A percentile compares a stretch with the other conserved stretches of the same genome.
Evolutionary conservation across 208 protist genomes (phyloP).

Genomic region (Trichomonas tenax): DNA sequence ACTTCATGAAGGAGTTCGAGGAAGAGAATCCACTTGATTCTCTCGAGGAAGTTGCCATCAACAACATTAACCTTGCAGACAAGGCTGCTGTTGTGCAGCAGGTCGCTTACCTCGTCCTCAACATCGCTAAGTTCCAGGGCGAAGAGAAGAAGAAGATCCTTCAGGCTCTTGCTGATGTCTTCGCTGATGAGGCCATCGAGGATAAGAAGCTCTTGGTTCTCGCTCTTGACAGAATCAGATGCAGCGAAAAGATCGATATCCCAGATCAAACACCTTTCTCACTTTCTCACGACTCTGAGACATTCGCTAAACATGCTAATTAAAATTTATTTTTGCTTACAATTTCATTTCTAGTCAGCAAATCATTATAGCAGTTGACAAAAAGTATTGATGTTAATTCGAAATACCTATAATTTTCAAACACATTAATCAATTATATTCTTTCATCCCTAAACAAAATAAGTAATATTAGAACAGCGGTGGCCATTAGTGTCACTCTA

Average conservation of each 20-base stretch:
- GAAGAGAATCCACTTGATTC: background rate
- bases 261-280: constrained; percentile 11
- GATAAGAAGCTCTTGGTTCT: background rate
- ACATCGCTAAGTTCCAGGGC: background rate
- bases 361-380: no score
- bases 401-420: no score
- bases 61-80: background rate
- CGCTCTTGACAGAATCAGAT: background rate
- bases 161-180: background rate
- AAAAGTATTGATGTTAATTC: no score
- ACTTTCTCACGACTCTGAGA: background rate
- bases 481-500: no score
- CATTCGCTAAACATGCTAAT: background rate
- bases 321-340: no score
- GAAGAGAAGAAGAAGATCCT: background rate
- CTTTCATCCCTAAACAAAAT: no score
- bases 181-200: background rate
- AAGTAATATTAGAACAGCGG: no score
- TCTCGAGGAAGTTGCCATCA: background rate
- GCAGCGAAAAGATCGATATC: background rate
- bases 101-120: background rate
- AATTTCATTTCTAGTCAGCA: no score
- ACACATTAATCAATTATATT: no score
- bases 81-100: background rate
- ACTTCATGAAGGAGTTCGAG: background rate